phyloP scores from a whole-genome alignment of 1,284 basidiomycete species.

The Cutaneotrichosporon sp. region DNA sequence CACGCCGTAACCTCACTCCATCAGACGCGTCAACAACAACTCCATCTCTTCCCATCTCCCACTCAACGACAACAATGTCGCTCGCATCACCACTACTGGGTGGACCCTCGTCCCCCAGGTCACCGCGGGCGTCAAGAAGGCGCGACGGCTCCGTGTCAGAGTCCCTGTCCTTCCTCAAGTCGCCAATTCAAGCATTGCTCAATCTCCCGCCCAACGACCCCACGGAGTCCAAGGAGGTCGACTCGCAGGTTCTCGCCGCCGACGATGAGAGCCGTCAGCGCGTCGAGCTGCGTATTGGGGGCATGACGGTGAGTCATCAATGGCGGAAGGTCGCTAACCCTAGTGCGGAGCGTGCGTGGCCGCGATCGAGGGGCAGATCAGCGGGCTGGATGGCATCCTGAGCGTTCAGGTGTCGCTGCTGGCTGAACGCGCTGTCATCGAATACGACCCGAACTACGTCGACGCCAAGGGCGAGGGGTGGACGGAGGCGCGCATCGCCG shows the following conservation, averaged over 20 bases:
- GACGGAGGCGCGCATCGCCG: slow-evolving; percentile 75
- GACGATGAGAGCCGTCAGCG: slow-evolving; percentile 25
- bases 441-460: slow-evolving; percentile 69
- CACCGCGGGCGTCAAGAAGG: neutral
- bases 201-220: slow-evolving; percentile 19
- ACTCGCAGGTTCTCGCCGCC: slow-evolving; percentile 16
- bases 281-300: slow-evolving; percentile 52
- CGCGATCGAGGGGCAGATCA: slow-evolving; percentile 91
- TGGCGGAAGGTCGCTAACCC: slow-evolving; percentile 9
- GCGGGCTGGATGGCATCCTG: slow-evolving; percentile 77
- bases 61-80: slow-evolving; percentile 3
- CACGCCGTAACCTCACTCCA: neutral
- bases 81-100: slow-evolving; percentile 1
- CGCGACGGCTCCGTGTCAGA: slow-evolving; percentile 20
- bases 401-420: slow-evolving; percentile 90
- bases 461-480: slow-evolving; percentile 57
- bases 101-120: neutral
- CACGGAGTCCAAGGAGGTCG: slow-evolving; percentile 20
- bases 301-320: slow-evolving; percentile 49
- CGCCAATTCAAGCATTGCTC: slow-evolving; percentile 20
- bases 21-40: neutral
- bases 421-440: slow-evolving; percentile 87
- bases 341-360: slow-evolving; percentile 57
- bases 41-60: neutral
- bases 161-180: slow-evolving; percentile 12